Percentiles rank a stretch among this genome's conserved stretches.
Evolutionary conservation across 169 alveolate species (phyloP).

Genomic region (Babesia ovis): DNA sequence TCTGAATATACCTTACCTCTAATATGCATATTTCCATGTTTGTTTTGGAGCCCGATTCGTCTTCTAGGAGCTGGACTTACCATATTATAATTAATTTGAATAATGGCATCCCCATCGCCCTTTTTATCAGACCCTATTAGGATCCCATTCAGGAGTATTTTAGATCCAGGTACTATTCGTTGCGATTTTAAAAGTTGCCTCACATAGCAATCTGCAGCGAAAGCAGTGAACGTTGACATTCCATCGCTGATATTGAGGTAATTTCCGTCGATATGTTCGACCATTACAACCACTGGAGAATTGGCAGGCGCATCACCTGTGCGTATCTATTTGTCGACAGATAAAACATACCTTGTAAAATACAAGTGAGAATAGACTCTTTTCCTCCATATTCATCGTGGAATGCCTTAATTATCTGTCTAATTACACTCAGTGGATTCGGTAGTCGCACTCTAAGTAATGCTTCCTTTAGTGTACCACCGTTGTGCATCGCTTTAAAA

Average conservation of each 20-base stretch:
- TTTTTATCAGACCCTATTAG: neutral
- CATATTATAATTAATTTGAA: slow-evolving; percentile 17
- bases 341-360: slow-evolving; percentile 34
- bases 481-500: slow-evolving; percentile 3
- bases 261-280: slow-evolving; percentile 22
- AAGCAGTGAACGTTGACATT: neutral
- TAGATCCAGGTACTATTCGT: slow-evolving; percentile 30
- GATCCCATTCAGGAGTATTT: slow-evolving; percentile 52
- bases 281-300: slow-evolving; percentile 52
- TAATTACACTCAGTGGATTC: slow-evolving; percentile 37
- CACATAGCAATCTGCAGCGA: slow-evolving; percentile 47
- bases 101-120: neutral
- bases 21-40: slow-evolving; percentile 42
- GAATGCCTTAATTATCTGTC: slow-evolving; percentile 4
- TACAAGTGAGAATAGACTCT: slow-evolving; percentile 28
- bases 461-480: slow-evolving; percentile 15
- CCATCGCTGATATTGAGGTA: slow-evolving; percentile 49
- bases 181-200: slow-evolving; percentile 15
- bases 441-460: slow-evolving; percentile 47
- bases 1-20: slow-evolving; percentile 24
- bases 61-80: slow-evolving; percentile 31
- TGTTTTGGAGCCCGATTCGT: slow-evolving; percentile 46
- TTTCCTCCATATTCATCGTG: slow-evolving; percentile 24
- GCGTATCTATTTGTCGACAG: neutral
- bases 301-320: slow-evolving; percentile 52